Conservation (phyloP, 1,284 basidiomycete genomes). For the Anthracocystis panici-leucophaei region DNA sequence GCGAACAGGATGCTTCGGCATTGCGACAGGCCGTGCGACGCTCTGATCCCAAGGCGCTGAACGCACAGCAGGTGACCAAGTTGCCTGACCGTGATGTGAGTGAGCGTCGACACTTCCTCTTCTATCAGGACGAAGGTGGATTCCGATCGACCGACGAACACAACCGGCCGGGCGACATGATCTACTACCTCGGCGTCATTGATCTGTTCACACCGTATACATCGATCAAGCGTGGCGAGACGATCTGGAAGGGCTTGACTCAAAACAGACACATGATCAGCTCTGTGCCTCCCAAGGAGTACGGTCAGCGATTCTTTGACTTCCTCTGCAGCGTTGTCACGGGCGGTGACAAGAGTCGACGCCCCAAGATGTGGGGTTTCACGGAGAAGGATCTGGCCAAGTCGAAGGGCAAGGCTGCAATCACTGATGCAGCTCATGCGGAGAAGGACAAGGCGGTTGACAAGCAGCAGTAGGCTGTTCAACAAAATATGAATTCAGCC, state of each 20-base stretch:
- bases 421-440: conserved; percentile 1
- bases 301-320: conserved; percentile 63
- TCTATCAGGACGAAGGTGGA: conserved; percentile 97
- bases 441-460: conserved; percentile 1
- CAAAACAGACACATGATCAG: conserved; percentile 60
- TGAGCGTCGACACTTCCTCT: conserved; percentile 86
- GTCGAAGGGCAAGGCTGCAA: conserved; percentile 10
- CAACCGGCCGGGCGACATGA: conserved; percentile 80
- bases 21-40: conserved; percentile 77
- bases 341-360: conserved; percentile 52
- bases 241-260: conserved; percentile 89
- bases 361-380: conserved; percentile 55
- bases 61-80: conserved; percentile 74
- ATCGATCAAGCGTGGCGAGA: conserved; percentile 83
- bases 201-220: conserved; percentile 81
- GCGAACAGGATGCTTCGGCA: conserved; percentile 75
- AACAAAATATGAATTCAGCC: not conserved
- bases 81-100: conserved; percentile 77
- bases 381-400: conserved; percentile 21
- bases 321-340: conserved; percentile 58
- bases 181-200: conserved; percentile 80
- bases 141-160: conserved; percentile 87
- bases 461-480: conserved; percentile 21
- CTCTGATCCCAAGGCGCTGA: conserved; percentile 83
- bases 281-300: conserved; percentile 64